Conservation (phyloP, 495 filamentous ascomycete species). For the Aspergillus indologenus region DNA sequence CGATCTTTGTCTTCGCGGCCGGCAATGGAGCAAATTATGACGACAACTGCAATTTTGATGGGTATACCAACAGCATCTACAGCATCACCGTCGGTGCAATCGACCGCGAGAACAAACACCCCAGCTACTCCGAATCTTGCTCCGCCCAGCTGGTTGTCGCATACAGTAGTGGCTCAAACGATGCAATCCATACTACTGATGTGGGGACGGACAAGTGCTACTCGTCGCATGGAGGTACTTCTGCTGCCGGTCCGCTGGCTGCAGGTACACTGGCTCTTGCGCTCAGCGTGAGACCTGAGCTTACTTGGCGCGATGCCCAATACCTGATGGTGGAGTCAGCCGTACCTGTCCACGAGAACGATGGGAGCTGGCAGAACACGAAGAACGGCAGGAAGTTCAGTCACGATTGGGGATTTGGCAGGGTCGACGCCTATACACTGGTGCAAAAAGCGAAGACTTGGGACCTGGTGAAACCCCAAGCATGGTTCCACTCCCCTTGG, state of each 20-base stretch:
- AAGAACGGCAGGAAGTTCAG: constrained; percentile 81
- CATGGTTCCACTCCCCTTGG: constrained; percentile 93
- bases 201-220: constrained; percentile 82
- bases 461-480: constrained; percentile 91
- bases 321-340: constrained; percentile 84
- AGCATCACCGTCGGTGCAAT: constrained; percentile 95
- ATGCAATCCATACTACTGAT: constrained; percentile 94
- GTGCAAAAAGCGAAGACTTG: constrained; percentile 84
- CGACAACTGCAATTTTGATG: constrained; percentile 99
- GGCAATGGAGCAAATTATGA: constrained; percentile 85
- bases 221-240: constrained; percentile 84
- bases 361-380: constrained; percentile 76
- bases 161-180: constrained; percentile 85
- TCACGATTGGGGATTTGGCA: constrained; percentile 93
- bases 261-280: constrained; percentile 94
- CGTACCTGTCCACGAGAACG: constrained; percentile 71
- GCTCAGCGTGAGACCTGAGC: constrained; percentile 76
- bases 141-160: constrained; percentile 93
- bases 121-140: constrained; percentile 92
- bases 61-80: constrained; percentile 99
- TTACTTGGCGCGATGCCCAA: constrained; percentile 94
- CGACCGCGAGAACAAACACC: constrained; percentile 78
- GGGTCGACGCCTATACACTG: constrained; percentile 81
- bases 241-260: constrained; percentile 87
- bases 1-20: constrained; percentile 94